Conservation (phyloP, 768 basidiomycete genomes). For the Saitozyma sp. region DNA sequence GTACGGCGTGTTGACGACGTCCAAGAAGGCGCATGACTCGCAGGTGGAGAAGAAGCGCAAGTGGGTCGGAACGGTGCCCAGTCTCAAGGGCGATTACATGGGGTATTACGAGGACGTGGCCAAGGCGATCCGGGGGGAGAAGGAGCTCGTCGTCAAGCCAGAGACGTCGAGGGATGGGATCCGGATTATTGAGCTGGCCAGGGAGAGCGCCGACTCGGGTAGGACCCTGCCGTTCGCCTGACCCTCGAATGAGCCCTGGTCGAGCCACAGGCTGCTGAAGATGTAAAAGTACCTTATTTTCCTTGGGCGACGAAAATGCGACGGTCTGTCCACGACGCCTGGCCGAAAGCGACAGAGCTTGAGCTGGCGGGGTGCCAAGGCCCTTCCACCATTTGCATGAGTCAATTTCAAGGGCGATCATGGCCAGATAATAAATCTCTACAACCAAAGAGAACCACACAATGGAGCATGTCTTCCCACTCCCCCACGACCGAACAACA, state of each 20-base stretch:
- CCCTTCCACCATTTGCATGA: no score
- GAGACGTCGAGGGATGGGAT: constrained; percentile 17
- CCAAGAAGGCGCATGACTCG: constrained; percentile 3
- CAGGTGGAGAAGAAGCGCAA: constrained; percentile 8
- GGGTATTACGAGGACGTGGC: constrained; percentile 21
- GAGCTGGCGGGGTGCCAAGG: no score
- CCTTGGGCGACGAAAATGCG: no score
- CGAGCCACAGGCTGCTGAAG: no score
- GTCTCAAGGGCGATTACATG: constrained; percentile 8
- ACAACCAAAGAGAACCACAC: no score
- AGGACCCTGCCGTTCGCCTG: constrained; percentile 11
- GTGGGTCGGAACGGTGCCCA: constrained; percentile 9
- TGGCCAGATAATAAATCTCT: no score
- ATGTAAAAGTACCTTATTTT: no score
- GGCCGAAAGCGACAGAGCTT: no score
- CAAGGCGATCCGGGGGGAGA: constrained; percentile 10
- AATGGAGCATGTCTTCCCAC: no score
- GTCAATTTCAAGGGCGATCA: no score
- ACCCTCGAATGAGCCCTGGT: not conserved
- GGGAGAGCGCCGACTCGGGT: constrained; percentile 20
- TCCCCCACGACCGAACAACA: no score
- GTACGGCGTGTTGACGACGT: constrained; percentile 8
- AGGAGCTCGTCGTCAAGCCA: constrained; percentile 10
- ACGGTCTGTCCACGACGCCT: no score
- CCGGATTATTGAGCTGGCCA: constrained; percentile 22